Base-by-base conservation (phyloP, 495 filamentous ascomycete species). In the Clohesyomyces aquaticus region DNA sequence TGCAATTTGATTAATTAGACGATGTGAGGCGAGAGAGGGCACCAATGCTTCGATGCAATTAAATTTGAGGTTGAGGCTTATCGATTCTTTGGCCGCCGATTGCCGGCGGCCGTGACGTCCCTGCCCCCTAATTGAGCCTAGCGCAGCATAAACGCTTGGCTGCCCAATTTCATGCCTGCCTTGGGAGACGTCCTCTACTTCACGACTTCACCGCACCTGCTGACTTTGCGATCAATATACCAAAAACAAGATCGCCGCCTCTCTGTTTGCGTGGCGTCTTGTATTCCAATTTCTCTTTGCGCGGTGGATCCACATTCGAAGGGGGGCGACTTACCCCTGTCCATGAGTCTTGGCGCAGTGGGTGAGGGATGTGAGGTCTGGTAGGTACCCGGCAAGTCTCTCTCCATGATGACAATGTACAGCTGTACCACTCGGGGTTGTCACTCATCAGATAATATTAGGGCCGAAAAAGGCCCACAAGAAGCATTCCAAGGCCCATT, bases 151-250 rank as follows among this genome's bases (percentile, higher is more conserved):
- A 28, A 2, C 18, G 6, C 26, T 23, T 22, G 28, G 18, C 16
- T 26, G n/a, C 1, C 38, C 23, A 23, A 58, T 35, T 58, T 58
- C 43, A 26, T 35, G 38, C 42, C 22, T 10, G 14, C 6, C 14
- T 26, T 4, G 51, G 11, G 51, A 47, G 29, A n/a, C n/a, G n/a
- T n/a, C n/a, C n/a, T n/a, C n/a, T 32, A 47, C 55, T n/a, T 55
- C 49, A 52, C 49, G 25, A 55, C 41, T 22, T 57, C 54, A 43
- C 54, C 22, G 22, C 47, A 42, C 46, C 59, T 55, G 19, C 50
- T 63, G 59, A 63, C 59, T 53, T 53, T 27, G 50, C 22, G 26
- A 32, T 63, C 59, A 63, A 55, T 63, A 55, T 63, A 63, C 41
- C 25, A 38, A 27, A 47, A 18, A 63, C 51, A 29, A 12, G 51